Percentiles rank a stretch among this genome's conserved stretches.
These are phyloP conservation scores for Mariannaea sp. DNA, from an alignment of 2,329 filamentous ascomycete genomes.

Conservation along the genomic window DNA sequence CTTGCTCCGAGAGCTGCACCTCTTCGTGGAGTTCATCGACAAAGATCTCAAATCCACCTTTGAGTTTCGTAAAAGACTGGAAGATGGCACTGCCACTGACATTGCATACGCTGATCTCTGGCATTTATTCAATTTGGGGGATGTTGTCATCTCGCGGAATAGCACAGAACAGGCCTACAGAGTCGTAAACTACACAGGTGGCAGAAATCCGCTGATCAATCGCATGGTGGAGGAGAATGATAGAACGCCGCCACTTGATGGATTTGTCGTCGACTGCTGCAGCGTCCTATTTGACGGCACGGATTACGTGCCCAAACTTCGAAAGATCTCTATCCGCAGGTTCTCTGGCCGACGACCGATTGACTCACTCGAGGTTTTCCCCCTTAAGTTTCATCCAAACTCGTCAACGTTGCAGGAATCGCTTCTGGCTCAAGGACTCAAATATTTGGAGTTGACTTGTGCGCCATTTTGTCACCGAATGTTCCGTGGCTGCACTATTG, in stretches of 20 bases:
- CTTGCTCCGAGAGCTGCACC: slow-evolving; percentile 9
- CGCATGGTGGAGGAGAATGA: background rate
- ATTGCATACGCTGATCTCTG: slow-evolving; percentile 24
- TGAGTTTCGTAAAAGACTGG: slow-evolving; percentile 10
- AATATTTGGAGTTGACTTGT: background rate
- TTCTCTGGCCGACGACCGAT: slow-evolving; percentile 15
- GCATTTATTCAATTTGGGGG: slow-evolving; percentile 20
- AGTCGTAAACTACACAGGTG: slow-evolving; percentile 6
- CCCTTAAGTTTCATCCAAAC: slow-evolving; percentile 12
- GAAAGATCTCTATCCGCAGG: slow-evolving; percentile 13
- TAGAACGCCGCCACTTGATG: background rate
- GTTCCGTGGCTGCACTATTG: background rate
- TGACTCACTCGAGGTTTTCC: slow-evolving; percentile 5
- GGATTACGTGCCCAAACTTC: slow-evolving; percentile 9
- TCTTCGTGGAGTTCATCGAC: slow-evolving; percentile 24
- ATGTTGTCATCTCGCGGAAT: background rate
- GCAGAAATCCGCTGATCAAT: background rate
- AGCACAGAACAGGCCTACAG: slow-evolving; percentile 2
- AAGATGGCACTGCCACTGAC: slow-evolving; percentile 8
- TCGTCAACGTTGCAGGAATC: background rate
- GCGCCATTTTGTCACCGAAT: background rate
- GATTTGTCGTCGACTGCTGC: slow-evolving; percentile 18
- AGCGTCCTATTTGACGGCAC: slow-evolving; percentile 13
- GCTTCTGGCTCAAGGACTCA: background rate
- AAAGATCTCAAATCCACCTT: slow-evolving; percentile 14